These are phyloP conservation scores for Candida coquimbonensis DNA, from an alignment of 805 yeast species.

Conservation along the genomic window DNA sequence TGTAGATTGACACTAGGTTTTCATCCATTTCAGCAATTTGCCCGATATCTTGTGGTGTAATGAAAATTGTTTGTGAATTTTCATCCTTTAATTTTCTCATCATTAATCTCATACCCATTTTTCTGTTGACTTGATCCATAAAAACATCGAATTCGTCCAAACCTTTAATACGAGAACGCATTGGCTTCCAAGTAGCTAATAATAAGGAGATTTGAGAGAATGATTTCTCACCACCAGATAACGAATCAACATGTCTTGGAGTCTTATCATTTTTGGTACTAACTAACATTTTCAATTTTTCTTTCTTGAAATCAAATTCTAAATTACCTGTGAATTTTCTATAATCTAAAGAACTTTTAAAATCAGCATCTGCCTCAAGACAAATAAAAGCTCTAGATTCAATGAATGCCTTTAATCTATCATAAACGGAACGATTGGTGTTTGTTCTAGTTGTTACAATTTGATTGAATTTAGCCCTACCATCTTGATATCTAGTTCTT, in stretches of 20 bases:
- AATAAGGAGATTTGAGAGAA: constrained; percentile 85
- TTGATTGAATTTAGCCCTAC: constrained; percentile 32
- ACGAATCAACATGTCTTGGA: constrained; percentile 66
- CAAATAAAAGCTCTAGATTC: constrained; percentile 35
- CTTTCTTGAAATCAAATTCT: constrained; percentile 48
- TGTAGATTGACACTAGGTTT: constrained; percentile 55
- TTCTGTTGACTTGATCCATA: constrained; percentile 91
- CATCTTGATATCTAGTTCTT: constrained; percentile 35
- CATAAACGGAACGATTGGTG: constrained; percentile 32
- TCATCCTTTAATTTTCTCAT: constrained; percentile 59
- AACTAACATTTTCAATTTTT: constrained; percentile 49
- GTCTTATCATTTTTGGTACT: constrained; percentile 53
- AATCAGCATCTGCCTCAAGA: constrained; percentile 44
- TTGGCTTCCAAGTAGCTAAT: constrained; percentile 86
- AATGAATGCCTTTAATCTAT: constrained; percentile 36
- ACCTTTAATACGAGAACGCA: constrained; percentile 84
- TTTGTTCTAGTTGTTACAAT: constrained; percentile 28
- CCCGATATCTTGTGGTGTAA: constrained; percentile 88
- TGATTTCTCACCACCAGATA: constrained; percentile 96
- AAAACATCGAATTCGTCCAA: constrained; percentile 95
- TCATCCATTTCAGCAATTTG: constrained; percentile 55
- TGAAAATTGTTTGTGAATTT: constrained; percentile 80
- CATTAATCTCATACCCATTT: constrained; percentile 69
- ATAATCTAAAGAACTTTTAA: constrained; percentile 50
- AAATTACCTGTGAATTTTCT: constrained; percentile 74